Base-by-base conservation (phyloP, 2,329 filamentous ascomycete species). In the Claviceps pazoutovae region DNA sequence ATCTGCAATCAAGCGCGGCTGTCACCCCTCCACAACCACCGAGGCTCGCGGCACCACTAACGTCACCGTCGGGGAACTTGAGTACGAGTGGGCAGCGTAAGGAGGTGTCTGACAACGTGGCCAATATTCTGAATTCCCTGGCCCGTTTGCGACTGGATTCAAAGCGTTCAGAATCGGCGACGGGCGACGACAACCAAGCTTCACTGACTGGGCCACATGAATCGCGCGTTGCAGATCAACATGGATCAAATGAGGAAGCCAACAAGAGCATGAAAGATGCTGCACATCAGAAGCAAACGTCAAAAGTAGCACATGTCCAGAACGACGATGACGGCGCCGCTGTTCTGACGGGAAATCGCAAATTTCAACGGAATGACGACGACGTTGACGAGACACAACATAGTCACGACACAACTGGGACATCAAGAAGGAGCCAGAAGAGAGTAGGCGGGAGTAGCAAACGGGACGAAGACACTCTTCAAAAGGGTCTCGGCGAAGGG, bases 401-500 rank as follows among this genome's bases (percentile, higher is more conserved):
- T 34, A 44, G 50, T 23, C 41, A 56, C 21, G 9, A 8, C n/a
- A 19, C 16, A 38, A 44, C 14, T 41, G 23, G 7, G 42, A 3
- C n/a, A 37, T 13, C 42, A 48, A 46, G 13, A 11, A 50, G 36
- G 23, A 21, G 36, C 11, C 46, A 30, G 37, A 8, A 34, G 30
- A 23, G 19, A 4, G 23, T 38, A 41, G 11, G 19, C 11, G 39
- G 44, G 7, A 42, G 39, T 7, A 26, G 19, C 13, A 26, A n/a
- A 5, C 3, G 19, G 19, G 36, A 23, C 16, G 55, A 57, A 23
- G 39, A 49, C 4, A 26, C 55, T n/a, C 58, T 63, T 38, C 68
- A 72, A 9, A 78, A 79, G 55, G 66, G 66, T 6, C 77, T 95
- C 49, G 89, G 86, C 46, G 86, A 90, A 64, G 86, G 88, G 7